Conservation (phyloP, 1,284 basidiomycete genomes). For the Ceratobasidium sp. region DNA sequence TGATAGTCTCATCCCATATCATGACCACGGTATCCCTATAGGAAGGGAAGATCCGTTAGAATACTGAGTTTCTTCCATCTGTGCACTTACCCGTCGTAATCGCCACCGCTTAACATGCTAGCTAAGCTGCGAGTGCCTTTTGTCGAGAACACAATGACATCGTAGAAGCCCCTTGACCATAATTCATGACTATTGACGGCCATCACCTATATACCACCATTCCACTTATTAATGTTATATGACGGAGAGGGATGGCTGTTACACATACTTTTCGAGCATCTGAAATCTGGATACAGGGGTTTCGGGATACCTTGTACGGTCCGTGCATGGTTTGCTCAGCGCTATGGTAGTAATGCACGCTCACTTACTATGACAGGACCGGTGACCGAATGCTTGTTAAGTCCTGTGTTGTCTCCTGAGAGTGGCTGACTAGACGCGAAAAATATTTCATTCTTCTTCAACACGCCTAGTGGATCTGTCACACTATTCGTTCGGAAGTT, state of each 20-base stretch:
- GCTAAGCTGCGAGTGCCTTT: conserved; percentile 41
- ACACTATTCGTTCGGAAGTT: background rate
- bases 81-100: conserved; percentile 47
- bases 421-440: conserved; percentile 43
- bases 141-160: conserved; percentile 46
- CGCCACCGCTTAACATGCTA: conserved; percentile 46
- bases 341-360: background rate
- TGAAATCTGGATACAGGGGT: conserved; percentile 33
- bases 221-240: conserved; percentile 4
- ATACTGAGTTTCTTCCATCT: background rate
- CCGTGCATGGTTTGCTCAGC: background rate
- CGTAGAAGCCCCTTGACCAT: conserved; percentile 7
- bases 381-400: conserved; percentile 11
- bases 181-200: conserved; percentile 42
- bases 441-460: conserved; percentile 45
- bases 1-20: conserved; percentile 41
- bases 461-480: conserved; percentile 43
- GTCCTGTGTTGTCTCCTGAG: background rate
- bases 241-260: background rate
- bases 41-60: background rate
- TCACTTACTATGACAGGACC: conserved; percentile 28
- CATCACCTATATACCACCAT: conserved; percentile 20
- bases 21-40: conserved; percentile 43
- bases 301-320: conserved; percentile 12
- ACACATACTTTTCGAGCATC: conserved; percentile 25